These are phyloP conservation scores for Brassica hybrid DNA, from an alignment of 441 rosid species.

Conservation along the genomic window DNA sequence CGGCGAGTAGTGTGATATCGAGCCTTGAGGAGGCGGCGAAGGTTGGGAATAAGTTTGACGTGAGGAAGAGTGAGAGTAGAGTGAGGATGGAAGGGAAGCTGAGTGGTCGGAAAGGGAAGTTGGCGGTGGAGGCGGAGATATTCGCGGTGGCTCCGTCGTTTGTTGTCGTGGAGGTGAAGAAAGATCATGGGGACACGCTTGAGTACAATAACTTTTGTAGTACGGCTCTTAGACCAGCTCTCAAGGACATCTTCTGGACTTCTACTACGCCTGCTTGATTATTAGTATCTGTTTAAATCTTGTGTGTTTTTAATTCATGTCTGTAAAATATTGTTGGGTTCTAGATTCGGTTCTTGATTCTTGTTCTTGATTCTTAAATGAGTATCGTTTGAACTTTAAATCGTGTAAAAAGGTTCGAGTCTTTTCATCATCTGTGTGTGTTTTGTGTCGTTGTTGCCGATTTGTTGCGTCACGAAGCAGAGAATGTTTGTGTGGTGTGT, in stretches of 20 bases:
- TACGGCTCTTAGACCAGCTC: slow-evolving; percentile 87
- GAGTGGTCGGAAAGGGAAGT: slow-evolving; percentile 81
- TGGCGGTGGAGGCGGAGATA: slow-evolving; percentile 74
- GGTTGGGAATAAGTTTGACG: slow-evolving; percentile 60
- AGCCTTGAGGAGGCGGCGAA: slow-evolving; percentile 72
- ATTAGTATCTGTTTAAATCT: background rate
- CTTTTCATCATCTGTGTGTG: slow-evolving; percentile 1
- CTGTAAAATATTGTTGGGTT: slow-evolving; percentile 23
- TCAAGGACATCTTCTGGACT: slow-evolving; percentile 85
- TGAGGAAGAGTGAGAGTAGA: slow-evolving; percentile 70
- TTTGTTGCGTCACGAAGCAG: slow-evolving; percentile 27
- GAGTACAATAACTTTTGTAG: slow-evolving; percentile 88
- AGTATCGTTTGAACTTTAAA: slow-evolving; percentile 4
- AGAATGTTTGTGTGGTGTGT: slow-evolving; percentile 28
- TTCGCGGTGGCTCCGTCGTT: slow-evolving; percentile 76
- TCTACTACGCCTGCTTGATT: slow-evolving; percentile 47
- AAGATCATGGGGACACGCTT: slow-evolving; percentile 81
- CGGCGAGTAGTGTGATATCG: slow-evolving; percentile 85
- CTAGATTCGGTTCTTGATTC: slow-evolving; percentile 33
- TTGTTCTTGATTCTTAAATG: slow-evolving; percentile 37
- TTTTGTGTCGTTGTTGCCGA: slow-evolving; percentile 20
- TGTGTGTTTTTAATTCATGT: background rate
- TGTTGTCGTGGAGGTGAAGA: slow-evolving; percentile 82
- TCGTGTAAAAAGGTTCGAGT: background rate
- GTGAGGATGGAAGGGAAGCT: slow-evolving; percentile 80